Base-by-base conservation (phyloP, 2,329 filamentous ascomycete genomes). In the Dendrostoma leiphaemia region DNA sequence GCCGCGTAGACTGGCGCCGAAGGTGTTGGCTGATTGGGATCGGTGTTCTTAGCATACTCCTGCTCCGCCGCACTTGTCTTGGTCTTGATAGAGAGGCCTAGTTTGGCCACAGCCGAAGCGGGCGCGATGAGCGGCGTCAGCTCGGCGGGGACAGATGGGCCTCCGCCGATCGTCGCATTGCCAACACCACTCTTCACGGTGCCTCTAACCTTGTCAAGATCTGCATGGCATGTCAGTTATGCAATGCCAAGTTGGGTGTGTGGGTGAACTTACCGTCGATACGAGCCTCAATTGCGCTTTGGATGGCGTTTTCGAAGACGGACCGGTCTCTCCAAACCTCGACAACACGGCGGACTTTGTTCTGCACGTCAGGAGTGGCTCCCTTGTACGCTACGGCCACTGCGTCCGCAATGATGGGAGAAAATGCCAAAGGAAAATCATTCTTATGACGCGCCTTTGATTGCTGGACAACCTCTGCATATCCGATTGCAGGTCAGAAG, bases 361-460 rank as follows among this genome's bases (percentile, higher is more conserved):
- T 82, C 68, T 97, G 94, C 26, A 96, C 84, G 48, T 99, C 93
- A 34, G 85, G 81, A 7, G 90, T 85, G 2, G 91, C 87, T 57
- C 91, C 91, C 71, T 93, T 96, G 70, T 97, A 99, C 35, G 94
- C 93, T n/a, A 83, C 79, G 13, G 90, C 81, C 9, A 89, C 88
- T n/a, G 91, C 93, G 70, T 99, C 94, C 19, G 90, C 90, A 59
- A 99, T 89, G 62, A 96, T 82, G 4, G 94, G 92, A 43, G 93
- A 88, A 71, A 96, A 97, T 7, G 94, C 93, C 58, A 88, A 81
- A 13, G 97, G 81, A 63, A 99, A 99, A 64, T 99, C 94, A 50
- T 92, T 86, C 71, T 96, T 97, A 59, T 89, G 86, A 32, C 93
- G 87, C 45, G 90, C 93, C 71, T 95, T 96, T 23, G 92, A 96